Evolutionary conservation across 2,329 filamentous ascomycete species (phyloP).

Genomic region (Calonectria hawksworthii): DNA sequence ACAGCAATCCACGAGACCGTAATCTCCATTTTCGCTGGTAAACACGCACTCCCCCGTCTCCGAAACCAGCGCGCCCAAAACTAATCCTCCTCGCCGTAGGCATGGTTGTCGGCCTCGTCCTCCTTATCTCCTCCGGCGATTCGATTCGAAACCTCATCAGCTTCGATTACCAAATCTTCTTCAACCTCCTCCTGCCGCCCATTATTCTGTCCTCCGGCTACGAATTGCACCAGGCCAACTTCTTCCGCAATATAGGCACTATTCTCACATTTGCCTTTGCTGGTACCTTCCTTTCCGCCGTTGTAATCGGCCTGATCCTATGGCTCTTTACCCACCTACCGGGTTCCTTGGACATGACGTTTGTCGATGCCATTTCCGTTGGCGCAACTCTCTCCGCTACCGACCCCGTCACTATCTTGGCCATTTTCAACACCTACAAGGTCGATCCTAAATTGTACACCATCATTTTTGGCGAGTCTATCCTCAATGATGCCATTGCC

Average conservation of each 20-base stretch:
- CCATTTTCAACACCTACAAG: slow-evolving; percentile 99
- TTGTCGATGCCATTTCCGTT: slow-evolving; percentile 96
- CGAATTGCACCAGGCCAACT: slow-evolving; percentile 97
- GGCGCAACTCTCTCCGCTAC: slow-evolving; percentile 97
- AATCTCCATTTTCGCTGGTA: slow-evolving; percentile 96
- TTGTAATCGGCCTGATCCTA: slow-evolving; percentile 91
- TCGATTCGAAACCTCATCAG: slow-evolving; percentile 92
- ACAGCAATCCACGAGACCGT: slow-evolving; percentile 98
- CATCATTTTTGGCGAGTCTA: slow-evolving; percentile 98
- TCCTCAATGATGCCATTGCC: slow-evolving; percentile 97
- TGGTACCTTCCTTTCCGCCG: slow-evolving; percentile 95
- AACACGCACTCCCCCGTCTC: not conserved
- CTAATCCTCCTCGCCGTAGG: slow-evolving; percentile 64
- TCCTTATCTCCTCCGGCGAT: slow-evolving; percentile 84
- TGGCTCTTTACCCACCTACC: slow-evolving; percentile 92
- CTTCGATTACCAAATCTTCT: slow-evolving; percentile 99
- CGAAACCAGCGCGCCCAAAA: slow-evolving; percentile 35
- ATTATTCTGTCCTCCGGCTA: slow-evolving; percentile 98
- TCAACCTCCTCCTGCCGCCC: slow-evolving; percentile 97
- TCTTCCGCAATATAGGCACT: slow-evolving; percentile 97
- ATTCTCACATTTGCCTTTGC: slow-evolving; percentile 98
- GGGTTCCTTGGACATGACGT: slow-evolving; percentile 85
- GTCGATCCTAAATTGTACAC: slow-evolving; percentile 99
- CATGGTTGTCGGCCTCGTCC: slow-evolving; percentile 93
- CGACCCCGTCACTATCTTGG: slow-evolving; percentile 96